Base-by-base conservation (phyloP, 2,329 filamentous ascomycete genomes). In the Trichoderma endophyticum region DNA sequence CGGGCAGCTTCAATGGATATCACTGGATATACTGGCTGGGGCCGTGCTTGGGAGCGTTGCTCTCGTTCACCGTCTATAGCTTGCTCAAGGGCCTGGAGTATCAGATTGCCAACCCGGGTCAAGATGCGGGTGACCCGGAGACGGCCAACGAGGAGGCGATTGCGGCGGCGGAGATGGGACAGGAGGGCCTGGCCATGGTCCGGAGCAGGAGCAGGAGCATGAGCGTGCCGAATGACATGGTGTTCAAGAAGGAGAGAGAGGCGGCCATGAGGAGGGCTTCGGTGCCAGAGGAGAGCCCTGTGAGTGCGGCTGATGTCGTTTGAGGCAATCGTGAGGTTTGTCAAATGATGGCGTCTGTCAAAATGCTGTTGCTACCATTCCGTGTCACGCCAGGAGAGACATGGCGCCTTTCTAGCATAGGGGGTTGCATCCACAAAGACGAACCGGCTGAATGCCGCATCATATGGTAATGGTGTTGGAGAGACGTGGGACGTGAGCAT, bases 1-100 rank as follows among this genome's bases (percentile, higher is more conserved):
- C 78, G 3, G 67, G 67, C 39, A 77, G 79, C 8, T 86, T 87
- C 75, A 77, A 78, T 0, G 75, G 76, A n/a, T 86, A 87, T 76
- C 83, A 86, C 71, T 87, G 86, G 86, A 87, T 87, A 75, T 87
- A 86, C 80, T 87, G 85, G 83, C 74, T 89, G n/a, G 87, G 86
- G 0, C 87, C 88, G 3, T 78, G 83, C 18, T 78, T 87, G 66
- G 88, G 88, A 0, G 76, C 84, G 1, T 65, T 86, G 8, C 76
- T 89, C 18, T 86, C 87, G 1, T 84, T 80, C 18, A 79, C 73
- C 14, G 81, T 87, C n/a, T 89, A 88, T 79, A 83, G 82, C 72
- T 73, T 86, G 4, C 80, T 89, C 70, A 87, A 87, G 77, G 77
- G 79, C 28, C 80, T 89, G 43, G 83, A 88, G 70, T 89, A 88